phyloP scores from a whole-genome alignment of 345 rosid species.

The Citrus glauca region DNA sequence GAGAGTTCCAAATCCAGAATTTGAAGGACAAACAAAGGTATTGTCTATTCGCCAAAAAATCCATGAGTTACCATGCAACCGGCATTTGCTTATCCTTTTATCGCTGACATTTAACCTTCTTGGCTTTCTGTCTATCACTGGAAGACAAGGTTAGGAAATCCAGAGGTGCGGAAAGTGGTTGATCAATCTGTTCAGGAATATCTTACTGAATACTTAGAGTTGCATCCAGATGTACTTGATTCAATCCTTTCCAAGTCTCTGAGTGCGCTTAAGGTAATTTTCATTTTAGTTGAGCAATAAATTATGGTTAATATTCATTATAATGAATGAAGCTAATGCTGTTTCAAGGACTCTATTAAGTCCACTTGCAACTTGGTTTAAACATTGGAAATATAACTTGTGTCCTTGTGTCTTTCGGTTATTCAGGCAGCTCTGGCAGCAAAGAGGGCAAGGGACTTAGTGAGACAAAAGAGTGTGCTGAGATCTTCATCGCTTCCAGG shows the following conservation, averaged over 20 bases:
- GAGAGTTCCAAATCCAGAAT: conserved; percentile 96
- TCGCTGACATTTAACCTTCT: conserved; percentile 4
- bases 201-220: conserved; percentile 87
- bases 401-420: conserved; percentile 2
- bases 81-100: conserved; percentile 6
- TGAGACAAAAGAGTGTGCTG: conserved; percentile 82
- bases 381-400: not conserved
- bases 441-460: conserved; percentile 95
- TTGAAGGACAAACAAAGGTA: conserved; percentile 99
- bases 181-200: conserved; percentile 96
- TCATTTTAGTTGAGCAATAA: not conserved
- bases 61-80: not conserved
- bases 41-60: conserved; percentile 10
- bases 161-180: conserved; percentile 91
- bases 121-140: conserved; percentile 15
- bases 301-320: not conserved
- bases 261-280: conserved; percentile 87
- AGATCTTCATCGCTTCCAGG: conserved; percentile 98
- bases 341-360: not conserved
- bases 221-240: conserved; percentile 97
- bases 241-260: conserved; percentile 84
- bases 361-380: not conserved
- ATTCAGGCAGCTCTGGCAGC: conserved; percentile 98
- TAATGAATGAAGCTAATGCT: not conserved
- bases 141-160: conserved; percentile 99